Base-by-base conservation (phyloP, 2,329 filamentous ascomycete genomes). In the Sarocladium oryzae region DNA sequence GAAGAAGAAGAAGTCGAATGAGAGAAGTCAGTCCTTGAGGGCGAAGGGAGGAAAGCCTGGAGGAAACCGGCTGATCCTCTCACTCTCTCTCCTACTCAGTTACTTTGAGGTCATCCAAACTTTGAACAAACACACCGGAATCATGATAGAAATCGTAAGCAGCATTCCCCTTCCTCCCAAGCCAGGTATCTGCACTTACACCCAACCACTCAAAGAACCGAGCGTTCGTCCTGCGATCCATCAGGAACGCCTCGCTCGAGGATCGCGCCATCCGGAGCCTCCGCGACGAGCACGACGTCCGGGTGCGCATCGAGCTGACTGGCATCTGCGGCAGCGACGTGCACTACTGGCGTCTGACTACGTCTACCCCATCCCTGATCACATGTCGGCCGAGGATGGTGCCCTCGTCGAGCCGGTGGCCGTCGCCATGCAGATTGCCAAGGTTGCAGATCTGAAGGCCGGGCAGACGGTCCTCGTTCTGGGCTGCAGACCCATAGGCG, bases 331-430 rank as follows among this genome's bases (percentile, higher is more conserved):
- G 73, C 23, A 70, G 66, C 43, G 72, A 75, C 53, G 67, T 74
- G 7, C 66, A 73, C 57, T 72, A 69, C 59, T 76, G 71, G 72
- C 65, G 69, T 65, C 67, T 0, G 74, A 77, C 57, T 79, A 67
- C 54, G 71, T 70, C 54, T 76, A 77, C 53, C 65, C 63, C 2
- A 60, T 79, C 2, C 72, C 74, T 0, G 61, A 63, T 0, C 61
- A 69, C 50, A 67, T 79, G 63, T 62, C 58, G 4, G 53, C 71
- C 30, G 72, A 78, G 52, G 73, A 78, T 23, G 75, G 69, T 1
- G 75, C 74, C 0, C 56, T 79, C 23, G 67, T 75, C 2, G 75
- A 79, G 57, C 76, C 75, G 0, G 61, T 75, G 0, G 67, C 73
- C 0, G 73, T 78, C 2, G 76, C 75, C 0, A 70, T 74, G 0